phyloP scores from a whole-genome alignment of 768 basidiomycete genomes.

The Mrakia frigida region DNA sequence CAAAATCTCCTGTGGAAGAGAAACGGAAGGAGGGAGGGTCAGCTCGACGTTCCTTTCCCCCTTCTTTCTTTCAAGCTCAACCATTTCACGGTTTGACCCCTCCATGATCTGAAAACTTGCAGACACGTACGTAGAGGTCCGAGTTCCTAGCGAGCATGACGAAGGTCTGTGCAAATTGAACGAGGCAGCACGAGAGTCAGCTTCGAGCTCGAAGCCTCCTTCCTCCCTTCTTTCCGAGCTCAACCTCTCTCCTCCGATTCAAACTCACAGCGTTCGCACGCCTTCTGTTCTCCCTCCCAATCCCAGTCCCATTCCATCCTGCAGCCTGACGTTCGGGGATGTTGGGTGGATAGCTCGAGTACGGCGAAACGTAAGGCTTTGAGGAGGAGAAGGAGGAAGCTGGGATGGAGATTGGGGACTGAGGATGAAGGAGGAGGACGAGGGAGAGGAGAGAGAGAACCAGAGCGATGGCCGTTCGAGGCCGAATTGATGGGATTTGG shows the following conservation, averaged over 20 bases:
- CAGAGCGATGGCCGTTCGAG: slow-evolving; percentile 1
- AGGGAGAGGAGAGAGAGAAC: background rate
- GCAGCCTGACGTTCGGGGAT: background rate
- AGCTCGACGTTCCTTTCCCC: background rate
- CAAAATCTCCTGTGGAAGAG: background rate
- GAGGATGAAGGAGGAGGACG: slow-evolving; percentile 12
- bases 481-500: background rate
- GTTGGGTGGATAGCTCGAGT: slow-evolving; percentile 15
- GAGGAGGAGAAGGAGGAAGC: slow-evolving; percentile 1
- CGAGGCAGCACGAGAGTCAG: background rate
- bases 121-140: slow-evolving; percentile 25
- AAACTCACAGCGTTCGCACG: slow-evolving; percentile 20
- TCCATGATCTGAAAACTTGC: background rate
- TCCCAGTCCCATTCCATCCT: slow-evolving; percentile 1
- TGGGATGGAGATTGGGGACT: slow-evolving; percentile 7
- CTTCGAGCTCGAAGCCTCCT: background rate
- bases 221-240: no score
- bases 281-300: background rate
- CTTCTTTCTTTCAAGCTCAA: background rate
- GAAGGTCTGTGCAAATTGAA: background rate
- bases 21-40: background rate
- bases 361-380: background rate
- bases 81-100: background rate
- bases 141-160: slow-evolving; percentile 30
- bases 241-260: background rate